phyloP scores from a whole-genome alignment of 805 yeast species.

The Kodamaea neixiangensis region DNA sequence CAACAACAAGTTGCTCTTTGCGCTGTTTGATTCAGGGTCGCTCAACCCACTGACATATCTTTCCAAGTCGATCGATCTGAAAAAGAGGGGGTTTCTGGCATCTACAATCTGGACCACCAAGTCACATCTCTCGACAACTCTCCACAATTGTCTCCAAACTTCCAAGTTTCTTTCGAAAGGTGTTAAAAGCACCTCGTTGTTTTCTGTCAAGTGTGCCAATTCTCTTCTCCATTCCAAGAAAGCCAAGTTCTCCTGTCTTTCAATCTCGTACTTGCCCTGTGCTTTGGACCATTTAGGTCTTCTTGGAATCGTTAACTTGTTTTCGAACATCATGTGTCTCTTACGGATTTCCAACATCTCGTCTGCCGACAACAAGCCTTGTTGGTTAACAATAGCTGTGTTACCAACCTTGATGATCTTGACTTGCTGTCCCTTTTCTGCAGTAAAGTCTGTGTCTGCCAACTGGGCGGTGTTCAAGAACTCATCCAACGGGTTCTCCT shows the following conservation, averaged over 20 bases:
- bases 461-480: constrained; percentile 92
- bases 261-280: constrained; percentile 75
- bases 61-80: constrained; percentile 87
- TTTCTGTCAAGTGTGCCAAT: constrained; percentile 81
- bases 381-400: constrained; percentile 41
- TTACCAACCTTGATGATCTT: constrained; percentile 77
- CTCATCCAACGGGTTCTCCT: constrained; percentile 91
- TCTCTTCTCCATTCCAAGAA: constrained; percentile 94
- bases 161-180: constrained; percentile 97
- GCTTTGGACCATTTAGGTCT: constrained; percentile 82
- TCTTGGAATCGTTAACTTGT: constrained; percentile 82
- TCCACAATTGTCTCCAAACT: constrained; percentile 98
- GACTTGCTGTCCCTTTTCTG: constrained; percentile 81
- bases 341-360: constrained; percentile 63
- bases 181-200: constrained; percentile 81
- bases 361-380: constrained; percentile 58
- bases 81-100: constrained; percentile 90
- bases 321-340: constrained; percentile 67
- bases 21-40: constrained; percentile 48
- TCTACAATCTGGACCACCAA: constrained; percentile 95
- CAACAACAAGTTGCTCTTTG: constrained; percentile 76
- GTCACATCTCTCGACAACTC: constrained; percentile 94
- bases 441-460: constrained; percentile 94
- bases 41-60: constrained; percentile 71
- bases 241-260: constrained; percentile 84